These are phyloP conservation scores for Urostyla sp. DNA, from an alignment of 73 alveolate species.

Conservation along the genomic window DNA sequence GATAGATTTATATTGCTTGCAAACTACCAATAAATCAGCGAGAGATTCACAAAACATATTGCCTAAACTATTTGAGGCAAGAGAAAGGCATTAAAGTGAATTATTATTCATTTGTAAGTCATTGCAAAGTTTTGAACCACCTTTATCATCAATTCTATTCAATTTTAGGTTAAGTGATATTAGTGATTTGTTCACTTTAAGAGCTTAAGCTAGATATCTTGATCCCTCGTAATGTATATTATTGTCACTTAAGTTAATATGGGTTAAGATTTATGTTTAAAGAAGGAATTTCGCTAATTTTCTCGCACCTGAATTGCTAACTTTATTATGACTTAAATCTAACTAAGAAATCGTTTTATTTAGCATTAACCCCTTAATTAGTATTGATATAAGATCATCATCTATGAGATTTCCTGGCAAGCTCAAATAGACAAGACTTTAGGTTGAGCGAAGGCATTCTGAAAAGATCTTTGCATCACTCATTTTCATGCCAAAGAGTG, in stretches of 20 bases:
- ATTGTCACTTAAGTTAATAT: conserved; percentile 80
- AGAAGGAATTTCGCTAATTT: conserved; percentile 82
- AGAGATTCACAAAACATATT: conserved; percentile 58
- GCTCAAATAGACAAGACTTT: conserved; percentile 67
- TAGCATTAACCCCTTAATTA: conserved; percentile 65
- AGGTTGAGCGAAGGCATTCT: conserved; percentile 75
- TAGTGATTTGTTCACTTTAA: conserved; percentile 76
- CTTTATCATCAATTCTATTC: conserved; percentile 85
- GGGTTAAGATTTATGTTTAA: conserved; percentile 72
- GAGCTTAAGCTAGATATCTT: conserved; percentile 82
- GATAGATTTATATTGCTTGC: conserved; percentile 48
- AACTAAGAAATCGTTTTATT: conserved; percentile 75
- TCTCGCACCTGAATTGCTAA: conserved; percentile 84
- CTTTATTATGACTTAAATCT: conserved; percentile 85
- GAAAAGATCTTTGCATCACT: conserved; percentile 80
- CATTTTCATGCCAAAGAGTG: conserved; percentile 87
- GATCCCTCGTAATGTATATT: conserved; percentile 89
- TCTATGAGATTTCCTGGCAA: conserved; percentile 82
- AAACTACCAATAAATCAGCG: conserved; percentile 51
- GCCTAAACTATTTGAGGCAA: conserved; percentile 79
- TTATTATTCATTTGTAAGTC: conserved; percentile 72
- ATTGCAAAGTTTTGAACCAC: conserved; percentile 81
- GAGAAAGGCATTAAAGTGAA: conserved; percentile 63
- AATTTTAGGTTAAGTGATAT: conserved; percentile 70
- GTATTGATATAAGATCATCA: conserved; percentile 72